A percentile compares a stretch with the other conserved stretches of the same genome.
Conservation (phyloP, 371 early-diverging fungal species). For the Polyrhizophydium stewartii region DNA sequence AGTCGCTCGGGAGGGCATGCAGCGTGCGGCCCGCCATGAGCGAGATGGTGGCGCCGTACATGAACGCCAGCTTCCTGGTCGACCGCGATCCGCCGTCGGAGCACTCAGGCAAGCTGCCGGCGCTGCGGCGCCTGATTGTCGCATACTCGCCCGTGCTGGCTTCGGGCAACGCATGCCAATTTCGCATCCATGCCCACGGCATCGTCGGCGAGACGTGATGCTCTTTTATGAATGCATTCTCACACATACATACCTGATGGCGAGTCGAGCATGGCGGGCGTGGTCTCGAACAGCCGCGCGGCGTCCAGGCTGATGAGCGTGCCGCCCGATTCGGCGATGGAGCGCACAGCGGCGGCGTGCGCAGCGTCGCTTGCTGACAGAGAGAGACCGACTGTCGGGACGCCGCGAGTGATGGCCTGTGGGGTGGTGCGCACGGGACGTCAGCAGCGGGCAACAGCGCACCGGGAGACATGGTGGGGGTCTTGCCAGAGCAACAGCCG, state of each 20-base stretch:
- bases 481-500: background rate
- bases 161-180: background rate
- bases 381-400: background rate
- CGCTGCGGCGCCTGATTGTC: background rate
- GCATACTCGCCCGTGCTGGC: background rate
- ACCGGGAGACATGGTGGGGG: too few species aligned
- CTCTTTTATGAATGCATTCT: too few species aligned
- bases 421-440: too few species aligned
- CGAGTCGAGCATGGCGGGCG: background rate
- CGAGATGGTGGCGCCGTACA: background rate
- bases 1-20: background rate
- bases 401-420: too few species aligned
- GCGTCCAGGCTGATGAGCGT: background rate
- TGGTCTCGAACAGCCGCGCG: background rate
- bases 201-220: constrained; percentile 1
- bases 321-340: background rate
- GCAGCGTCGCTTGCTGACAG: background rate
- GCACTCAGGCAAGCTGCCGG: background rate
- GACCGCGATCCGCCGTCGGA: background rate
- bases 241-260: background rate
- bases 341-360: background rate
- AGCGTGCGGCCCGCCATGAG: background rate
- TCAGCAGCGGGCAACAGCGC: background rate
- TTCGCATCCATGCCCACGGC: background rate
- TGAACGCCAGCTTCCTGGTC: background rate